Percentiles rank a stretch among this genome's conserved stretches.
These are phyloP conservation scores for Globisporangium nunn DNA, from an alignment of 352 stramenopile genomes.

Conservation along the genomic window DNA sequence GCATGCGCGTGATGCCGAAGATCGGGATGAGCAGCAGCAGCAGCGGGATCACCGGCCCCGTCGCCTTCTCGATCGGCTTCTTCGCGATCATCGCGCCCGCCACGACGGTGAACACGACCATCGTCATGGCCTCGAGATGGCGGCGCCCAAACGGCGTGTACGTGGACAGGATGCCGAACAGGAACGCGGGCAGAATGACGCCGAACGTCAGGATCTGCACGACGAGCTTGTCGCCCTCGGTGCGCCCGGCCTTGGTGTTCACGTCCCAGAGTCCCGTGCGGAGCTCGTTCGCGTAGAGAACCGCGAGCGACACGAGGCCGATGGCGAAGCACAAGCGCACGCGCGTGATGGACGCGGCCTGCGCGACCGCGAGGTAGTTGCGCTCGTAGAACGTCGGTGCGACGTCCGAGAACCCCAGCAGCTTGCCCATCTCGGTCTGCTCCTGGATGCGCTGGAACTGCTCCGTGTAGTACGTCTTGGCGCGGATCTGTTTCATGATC, in stretches of 20 bases:
- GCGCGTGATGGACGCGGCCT: constrained; percentile 38
- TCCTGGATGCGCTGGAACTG: constrained; percentile 79
- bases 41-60: constrained; percentile 61
- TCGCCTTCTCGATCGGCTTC: constrained; percentile 66
- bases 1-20: constrained; percentile 81
- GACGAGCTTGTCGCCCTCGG: constrained; percentile 27
- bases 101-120: constrained; percentile 51
- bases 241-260: constrained; percentile 21
- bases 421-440: constrained; percentile 59
- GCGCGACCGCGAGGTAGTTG: constrained; percentile 51
- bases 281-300: constrained; percentile 54
- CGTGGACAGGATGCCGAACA: constrained; percentile 41
- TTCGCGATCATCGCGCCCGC: constrained; percentile 66
- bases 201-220: constrained; percentile 58
- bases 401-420: constrained; percentile 56
- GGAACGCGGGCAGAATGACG: constrained; percentile 45
- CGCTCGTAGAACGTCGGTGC: constrained; percentile 51
- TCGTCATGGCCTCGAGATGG: constrained; percentile 60
- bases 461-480: constrained; percentile 69
- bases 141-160: constrained; percentile 40
- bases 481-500: constrained; percentile 77
- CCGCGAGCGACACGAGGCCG: constrained; percentile 40
- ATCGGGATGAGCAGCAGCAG: constrained; percentile 80
- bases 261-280: constrained; percentile 33
- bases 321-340: constrained; percentile 61